Percentiles rank a stretch among this genome's conserved stretches.
Evolutionary conservation across 2,329 filamentous ascomycete species (phyloP).

Genomic region (Stenocarpella maydis): DNA sequence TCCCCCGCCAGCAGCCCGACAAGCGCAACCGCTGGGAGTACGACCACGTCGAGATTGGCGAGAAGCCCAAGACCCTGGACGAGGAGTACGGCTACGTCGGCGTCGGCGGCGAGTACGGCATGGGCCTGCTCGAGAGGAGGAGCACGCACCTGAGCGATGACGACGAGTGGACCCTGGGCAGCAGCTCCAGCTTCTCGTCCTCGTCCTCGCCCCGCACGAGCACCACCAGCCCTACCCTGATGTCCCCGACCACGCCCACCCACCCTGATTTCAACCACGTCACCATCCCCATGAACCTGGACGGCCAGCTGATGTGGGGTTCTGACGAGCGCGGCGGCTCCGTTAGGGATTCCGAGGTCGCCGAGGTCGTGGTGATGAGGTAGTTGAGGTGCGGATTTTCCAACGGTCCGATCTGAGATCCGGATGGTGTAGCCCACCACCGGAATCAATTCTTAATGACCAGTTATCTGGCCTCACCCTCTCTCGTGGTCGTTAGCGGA

Average conservation of each 20-base stretch:
- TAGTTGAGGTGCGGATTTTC: conserved; percentile 38
- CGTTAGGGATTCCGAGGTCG: conserved; percentile 52
- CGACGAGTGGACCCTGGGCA: conserved; percentile 91
- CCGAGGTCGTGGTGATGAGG: conserved; percentile 54
- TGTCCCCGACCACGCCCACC: conserved; percentile 56
- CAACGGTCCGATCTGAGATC: neutral
- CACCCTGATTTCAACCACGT: conserved; percentile 49
- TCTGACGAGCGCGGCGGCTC: conserved; percentile 45
- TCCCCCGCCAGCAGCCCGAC: conserved; percentile 82
- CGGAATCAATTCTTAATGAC: neutral
- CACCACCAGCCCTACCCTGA: conserved; percentile 56
- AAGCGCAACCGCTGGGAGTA: conserved; percentile 95
- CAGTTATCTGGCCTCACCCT: neutral
- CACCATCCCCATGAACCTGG: conserved; percentile 30
- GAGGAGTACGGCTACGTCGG: conserved; percentile 57
- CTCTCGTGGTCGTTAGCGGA: neutral
- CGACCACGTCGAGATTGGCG: conserved; percentile 88
- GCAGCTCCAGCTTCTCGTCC: conserved; percentile 74
- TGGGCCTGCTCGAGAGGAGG: conserved; percentile 55
- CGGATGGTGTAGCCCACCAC: neutral
- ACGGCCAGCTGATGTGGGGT: conserved; percentile 46
- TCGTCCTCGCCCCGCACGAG: conserved; percentile 47
- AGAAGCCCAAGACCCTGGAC: conserved; percentile 52
- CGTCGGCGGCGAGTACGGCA: conserved; percentile 54
- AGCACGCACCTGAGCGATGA: conserved; percentile 60